These are phyloP conservation scores for Colletotrichum nymphaeae DNA, from an alignment of 2,329 filamentous ascomycete species.

Conservation along the genomic window DNA sequence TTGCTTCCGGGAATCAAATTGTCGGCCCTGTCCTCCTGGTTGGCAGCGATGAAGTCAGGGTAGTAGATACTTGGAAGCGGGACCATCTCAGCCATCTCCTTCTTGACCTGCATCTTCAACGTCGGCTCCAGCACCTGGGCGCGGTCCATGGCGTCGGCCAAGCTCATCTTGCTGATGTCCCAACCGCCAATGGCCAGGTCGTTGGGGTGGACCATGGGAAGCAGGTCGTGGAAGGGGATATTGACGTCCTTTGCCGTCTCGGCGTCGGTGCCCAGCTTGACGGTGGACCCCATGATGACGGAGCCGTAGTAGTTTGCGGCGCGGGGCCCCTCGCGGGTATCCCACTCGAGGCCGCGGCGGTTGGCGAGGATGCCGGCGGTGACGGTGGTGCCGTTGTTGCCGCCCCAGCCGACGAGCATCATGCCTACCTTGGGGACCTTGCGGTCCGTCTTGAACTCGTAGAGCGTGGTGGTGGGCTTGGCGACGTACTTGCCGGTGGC, in stretches of 20 bases:
- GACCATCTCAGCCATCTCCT: conserved; percentile 91
- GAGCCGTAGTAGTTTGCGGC: conserved; percentile 98
- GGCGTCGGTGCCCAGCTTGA: conserved; percentile 92
- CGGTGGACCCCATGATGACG: conserved; percentile 94
- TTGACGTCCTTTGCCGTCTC: conserved; percentile 91
- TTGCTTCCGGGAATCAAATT: conserved; percentile 87
- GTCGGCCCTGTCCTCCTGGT: conserved; percentile 96
- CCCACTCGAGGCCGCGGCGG: conserved; percentile 86
- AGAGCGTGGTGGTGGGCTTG: conserved; percentile 86
- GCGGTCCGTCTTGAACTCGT: conserved; percentile 98
- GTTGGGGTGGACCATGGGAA: conserved; percentile 98
- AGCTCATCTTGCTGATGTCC: conserved; percentile 94
- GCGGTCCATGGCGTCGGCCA: conserved; percentile 94
- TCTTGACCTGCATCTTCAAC: conserved; percentile 87
- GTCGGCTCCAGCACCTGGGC: conserved; percentile 95
- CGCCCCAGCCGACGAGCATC: conserved; percentile 98
- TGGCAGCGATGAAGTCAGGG: conserved; percentile 98
- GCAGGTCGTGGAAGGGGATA: conserved; percentile 92
- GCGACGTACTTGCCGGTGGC: conserved; percentile 82
- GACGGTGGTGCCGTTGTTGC: conserved; percentile 98
- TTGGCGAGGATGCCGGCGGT: conserved; percentile 98
- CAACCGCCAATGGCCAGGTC: conserved; percentile 95
- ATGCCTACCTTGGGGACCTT: conserved; percentile 92
- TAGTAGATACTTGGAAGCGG: conserved; percentile 98
- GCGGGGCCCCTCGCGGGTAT: conserved; percentile 89